Percentiles rank a stretch among this genome's conserved stretches.
phyloP scores from a whole-genome alignment of 202 grass and related monocot species.

The Panicum hallii region DNA sequence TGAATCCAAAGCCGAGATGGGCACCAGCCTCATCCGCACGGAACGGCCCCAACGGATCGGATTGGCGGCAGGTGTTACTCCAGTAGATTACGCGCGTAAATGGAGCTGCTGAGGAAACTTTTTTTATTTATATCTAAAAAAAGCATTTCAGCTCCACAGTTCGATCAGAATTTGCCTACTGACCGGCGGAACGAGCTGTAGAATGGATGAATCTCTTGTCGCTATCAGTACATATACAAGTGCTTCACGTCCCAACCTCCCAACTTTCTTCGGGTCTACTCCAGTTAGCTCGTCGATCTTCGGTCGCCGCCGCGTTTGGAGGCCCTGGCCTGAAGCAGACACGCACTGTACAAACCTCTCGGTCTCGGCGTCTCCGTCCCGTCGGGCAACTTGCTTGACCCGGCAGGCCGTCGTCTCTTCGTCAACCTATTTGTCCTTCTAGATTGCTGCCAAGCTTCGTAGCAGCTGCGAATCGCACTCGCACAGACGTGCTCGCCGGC shows the following conservation, averaged over 20 bases:
- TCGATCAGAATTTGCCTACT: too few relatives aligned
- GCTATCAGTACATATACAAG: neutral
- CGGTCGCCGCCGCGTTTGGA: neutral
- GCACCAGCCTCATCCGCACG: neutral
- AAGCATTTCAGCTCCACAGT: neutral
- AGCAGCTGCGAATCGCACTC: neutral
- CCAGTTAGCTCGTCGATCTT: neutral
- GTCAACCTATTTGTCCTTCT: neutral
- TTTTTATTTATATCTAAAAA: too few relatives aligned
- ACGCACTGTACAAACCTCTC: neutral
- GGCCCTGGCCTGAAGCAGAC: neutral
- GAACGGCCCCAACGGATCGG: too few relatives aligned
- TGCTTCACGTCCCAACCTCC: constrained; percentile 11
- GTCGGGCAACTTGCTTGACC: constrained; percentile 31
- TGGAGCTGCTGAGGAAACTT: too few relatives aligned
- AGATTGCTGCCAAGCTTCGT: neutral
- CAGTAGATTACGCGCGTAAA: too few relatives aligned
- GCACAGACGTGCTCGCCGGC: constrained; percentile 1
- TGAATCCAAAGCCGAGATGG: neutral
- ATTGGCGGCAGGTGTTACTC: too few relatives aligned
- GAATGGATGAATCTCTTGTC: neutral
- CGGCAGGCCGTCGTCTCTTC: neutral
- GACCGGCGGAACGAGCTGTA: neutral
- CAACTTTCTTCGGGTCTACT: neutral
- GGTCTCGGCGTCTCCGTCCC: neutral